Percentiles rank a stretch among this genome's conserved stretches.
phyloP scores from a whole-genome alignment of 169 alveolate genomes.

The Theileria parva region DNA sequence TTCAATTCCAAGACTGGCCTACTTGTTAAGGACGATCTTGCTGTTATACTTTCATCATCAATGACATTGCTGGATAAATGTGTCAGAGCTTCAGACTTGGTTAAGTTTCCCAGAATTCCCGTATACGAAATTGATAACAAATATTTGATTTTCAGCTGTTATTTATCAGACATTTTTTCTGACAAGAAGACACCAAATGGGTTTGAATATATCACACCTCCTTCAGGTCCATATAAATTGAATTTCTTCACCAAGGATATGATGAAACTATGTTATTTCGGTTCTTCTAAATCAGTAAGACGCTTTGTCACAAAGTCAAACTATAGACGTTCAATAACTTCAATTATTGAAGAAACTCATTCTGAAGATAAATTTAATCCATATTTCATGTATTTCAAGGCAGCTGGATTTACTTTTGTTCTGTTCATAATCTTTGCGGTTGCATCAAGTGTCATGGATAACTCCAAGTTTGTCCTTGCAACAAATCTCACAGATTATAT shows the following conservation, averaged over 20 bases:
- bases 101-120: neutral
- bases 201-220: neutral
- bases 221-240: neutral
- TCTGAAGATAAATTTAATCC: neutral
- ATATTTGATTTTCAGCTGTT: neutral
- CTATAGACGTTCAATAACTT: neutral
- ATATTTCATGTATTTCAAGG: neutral
- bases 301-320: neutral
- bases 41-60: slow-evolving; percentile 37
- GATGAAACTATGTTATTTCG: slow-evolving; percentile 5
- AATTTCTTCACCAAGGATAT: neutral
- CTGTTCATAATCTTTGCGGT: neutral
- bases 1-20: slow-evolving; percentile 46
- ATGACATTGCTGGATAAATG: neutral
- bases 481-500: slow-evolving; percentile 14
- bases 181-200: neutral
- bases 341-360: neutral
- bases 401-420: neutral
- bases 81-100: neutral
- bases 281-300: neutral
- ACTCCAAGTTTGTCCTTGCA: slow-evolving; percentile 8
- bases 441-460: slow-evolving; percentile 1
- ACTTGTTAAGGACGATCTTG: slow-evolving; percentile 39
- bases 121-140: neutral
- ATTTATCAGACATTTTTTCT: neutral